Evolutionary conservation across 1,284 basidiomycete genomes (phyloP), one percentile per base, ranked within the genome.

Genomic region (Irpex sp.): DNA sequence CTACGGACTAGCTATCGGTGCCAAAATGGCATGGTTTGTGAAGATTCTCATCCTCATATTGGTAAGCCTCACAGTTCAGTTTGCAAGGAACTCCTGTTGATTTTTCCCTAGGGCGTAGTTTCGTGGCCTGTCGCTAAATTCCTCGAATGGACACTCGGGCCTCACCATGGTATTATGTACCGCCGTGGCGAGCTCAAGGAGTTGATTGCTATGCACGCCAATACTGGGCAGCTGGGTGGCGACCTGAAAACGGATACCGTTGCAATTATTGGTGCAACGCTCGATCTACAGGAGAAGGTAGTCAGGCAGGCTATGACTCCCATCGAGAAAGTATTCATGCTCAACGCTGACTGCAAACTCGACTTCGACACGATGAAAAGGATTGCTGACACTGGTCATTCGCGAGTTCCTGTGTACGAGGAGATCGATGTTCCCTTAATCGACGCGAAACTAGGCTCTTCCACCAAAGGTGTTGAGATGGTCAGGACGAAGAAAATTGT

Each of bases 1-100:
- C 18, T 90, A 96, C 77, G 96, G 96, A 28, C 81, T 97, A 3
- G 88, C 90, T 58, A 87, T 98, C 56, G 95, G 95, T 39, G 94
- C 95, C 0, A 89, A 90, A 63, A 93, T 94, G 80, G 93, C 92
- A 0, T 85, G 87, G 0, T 81, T 94, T 64, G 91, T 93, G 0
- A 83, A 80, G 52, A 73, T 80, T 33, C 73, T 94, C 52, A 90
- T 94, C 60, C 86, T 84, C 67, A 67, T 79, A 8, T 72, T 93
- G 67, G 90, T 88, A 66, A 66, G 83, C 76, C 12, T 56, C 5
- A 53, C 14, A 21, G 45, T 54, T 39, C 36, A 28, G 4, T 16
- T 54, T 18, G 10, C 9, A 14, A 10, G 14, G 14, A 18, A 35
- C 12, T 35, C 28, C 21, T 47, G 36, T 42, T 23, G 19, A 16